phyloP scores from a whole-genome alignment of 2,329 filamentous ascomycete genomes.

The Orbilia oligospora region DNA sequence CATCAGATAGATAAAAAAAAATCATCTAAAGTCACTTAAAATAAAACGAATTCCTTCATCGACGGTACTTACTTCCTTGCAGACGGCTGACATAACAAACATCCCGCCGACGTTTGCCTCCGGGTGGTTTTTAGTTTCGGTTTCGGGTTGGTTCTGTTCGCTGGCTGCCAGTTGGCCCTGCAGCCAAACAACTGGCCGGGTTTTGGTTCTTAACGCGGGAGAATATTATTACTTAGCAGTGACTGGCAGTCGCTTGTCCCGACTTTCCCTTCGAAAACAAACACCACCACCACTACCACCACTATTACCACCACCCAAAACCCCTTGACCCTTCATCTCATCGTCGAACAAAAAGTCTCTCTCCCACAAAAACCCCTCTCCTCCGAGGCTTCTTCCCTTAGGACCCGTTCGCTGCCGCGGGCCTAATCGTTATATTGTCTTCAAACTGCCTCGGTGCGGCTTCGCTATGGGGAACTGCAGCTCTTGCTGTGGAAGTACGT shows the following conservation, averaged over 20 bases:
- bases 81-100: too few relatives aligned
- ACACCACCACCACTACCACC: conserved; percentile 37
- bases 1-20: conserved; percentile 3
- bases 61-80: background rate
- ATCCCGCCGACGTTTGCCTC: background rate
- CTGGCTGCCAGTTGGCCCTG: conserved; percentile 59
- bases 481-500: conserved; percentile 69
- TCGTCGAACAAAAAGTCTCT: conserved; percentile 33
- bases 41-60: background rate
- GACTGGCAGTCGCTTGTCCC: conserved; percentile 24
- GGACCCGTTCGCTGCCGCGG: conserved; percentile 34
- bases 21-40: too few relatives aligned
- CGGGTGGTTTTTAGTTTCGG: background rate
- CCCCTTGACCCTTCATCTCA: conserved; percentile 58
- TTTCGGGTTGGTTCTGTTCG: conserved; percentile 12
- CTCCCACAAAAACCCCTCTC: conserved; percentile 42
- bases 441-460: conserved; percentile 60
- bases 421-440: conserved; percentile 23
- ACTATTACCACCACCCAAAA: conserved; percentile 39
- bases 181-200: conserved; percentile 51
- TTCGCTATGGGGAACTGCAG: conserved; percentile 74
- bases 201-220: conserved; percentile 24
- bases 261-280: conserved; percentile 43
- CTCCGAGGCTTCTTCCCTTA: conserved; percentile 31
- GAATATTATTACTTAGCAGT: background rate